Evolutionary conservation across 2,329 filamentous ascomycete genomes (phyloP).

Genomic region (Aureobasidium vineae): DNA sequence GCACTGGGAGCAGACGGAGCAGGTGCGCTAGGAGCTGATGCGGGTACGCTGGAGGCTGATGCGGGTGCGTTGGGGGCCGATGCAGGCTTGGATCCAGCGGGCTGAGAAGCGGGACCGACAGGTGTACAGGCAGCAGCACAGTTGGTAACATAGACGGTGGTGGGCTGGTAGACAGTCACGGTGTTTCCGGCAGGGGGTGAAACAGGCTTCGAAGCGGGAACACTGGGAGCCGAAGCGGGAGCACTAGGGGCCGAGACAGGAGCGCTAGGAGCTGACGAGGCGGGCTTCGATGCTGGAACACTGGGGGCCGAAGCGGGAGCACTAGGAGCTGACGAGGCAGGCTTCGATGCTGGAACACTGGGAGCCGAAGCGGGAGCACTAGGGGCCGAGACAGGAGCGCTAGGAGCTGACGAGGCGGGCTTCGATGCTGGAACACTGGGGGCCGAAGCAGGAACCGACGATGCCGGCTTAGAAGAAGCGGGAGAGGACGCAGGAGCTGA

Average conservation of each 20-base stretch:
- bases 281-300: background rate
- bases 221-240: background rate
- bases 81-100: no score
- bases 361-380: background rate
- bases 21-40: no score
- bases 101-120: background rate
- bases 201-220: constrained; percentile 5
- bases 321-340: constrained; percentile 5
- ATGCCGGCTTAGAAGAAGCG: no score
- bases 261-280: background rate
- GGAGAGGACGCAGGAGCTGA: background rate
- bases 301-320: background rate
- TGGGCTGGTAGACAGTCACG: constrained; percentile 34
- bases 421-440: background rate
- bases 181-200: constrained; percentile 1
- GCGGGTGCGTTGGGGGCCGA: no score
- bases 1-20: constrained; percentile 42
- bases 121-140: constrained; percentile 35
- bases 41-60: no score
- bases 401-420: background rate
- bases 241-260: background rate
- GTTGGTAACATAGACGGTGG: constrained; percentile 39
- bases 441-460: background rate
- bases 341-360: background rate
- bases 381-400: background rate